These are phyloP conservation scores for Prunus salicina DNA, from an alignment of 306 rosid species.

Conservation along the genomic window DNA sequence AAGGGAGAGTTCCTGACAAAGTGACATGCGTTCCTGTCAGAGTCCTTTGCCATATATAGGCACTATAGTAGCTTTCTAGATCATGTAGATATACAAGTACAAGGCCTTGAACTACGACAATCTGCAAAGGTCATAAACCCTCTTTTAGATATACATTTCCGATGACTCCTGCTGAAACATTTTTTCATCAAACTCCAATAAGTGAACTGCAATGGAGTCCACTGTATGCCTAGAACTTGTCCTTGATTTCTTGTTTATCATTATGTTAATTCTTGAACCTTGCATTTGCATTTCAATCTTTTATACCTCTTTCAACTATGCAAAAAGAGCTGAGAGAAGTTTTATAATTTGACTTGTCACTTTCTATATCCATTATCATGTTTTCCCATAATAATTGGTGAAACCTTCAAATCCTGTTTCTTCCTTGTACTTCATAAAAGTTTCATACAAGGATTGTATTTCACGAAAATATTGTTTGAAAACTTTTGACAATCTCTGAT, in stretches of 20 bases:
- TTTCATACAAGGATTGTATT: not conserved
- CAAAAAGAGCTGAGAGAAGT: not conserved
- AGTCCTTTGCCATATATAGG: not conserved
- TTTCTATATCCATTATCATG: not conserved
- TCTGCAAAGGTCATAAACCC: not conserved
- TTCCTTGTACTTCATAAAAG: not conserved
- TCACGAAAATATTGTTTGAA: not conserved
- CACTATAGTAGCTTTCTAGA: not conserved
- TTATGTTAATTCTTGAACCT: not conserved
- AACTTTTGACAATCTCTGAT: not conserved
- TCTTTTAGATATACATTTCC: not conserved
- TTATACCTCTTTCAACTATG: not conserved
- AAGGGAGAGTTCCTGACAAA: not conserved
- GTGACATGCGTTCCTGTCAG: not conserved
- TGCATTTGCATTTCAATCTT: not conserved
- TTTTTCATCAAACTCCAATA: not conserved
- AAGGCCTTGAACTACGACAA: not conserved
- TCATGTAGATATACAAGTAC: not conserved
- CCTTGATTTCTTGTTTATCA: not conserved
- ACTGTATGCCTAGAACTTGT: not conserved
- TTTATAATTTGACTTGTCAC: not conserved
- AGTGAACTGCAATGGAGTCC: not conserved
- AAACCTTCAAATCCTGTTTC: not conserved
- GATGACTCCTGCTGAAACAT: not conserved
- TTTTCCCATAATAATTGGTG: not conserved